These are phyloP conservation scores for Linnemannia exigua DNA, from an alignment of 192 early-diverging fungal genomes.

Conservation along the genomic window DNA sequence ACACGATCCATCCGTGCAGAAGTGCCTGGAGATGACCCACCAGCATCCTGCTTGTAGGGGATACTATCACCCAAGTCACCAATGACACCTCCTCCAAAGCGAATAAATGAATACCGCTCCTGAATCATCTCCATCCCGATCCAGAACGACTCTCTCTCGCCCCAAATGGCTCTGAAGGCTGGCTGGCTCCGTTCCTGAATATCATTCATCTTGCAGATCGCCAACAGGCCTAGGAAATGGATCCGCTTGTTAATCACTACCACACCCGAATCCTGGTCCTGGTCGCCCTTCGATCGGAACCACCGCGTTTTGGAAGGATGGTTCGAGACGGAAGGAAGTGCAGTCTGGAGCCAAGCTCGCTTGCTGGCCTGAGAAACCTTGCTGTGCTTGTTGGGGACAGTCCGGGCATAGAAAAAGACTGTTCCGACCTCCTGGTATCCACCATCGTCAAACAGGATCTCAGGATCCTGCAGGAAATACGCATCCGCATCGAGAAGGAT, in stretches of 20 bases:
- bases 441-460: conserved; percentile 61
- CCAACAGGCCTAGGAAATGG: conserved; percentile 65
- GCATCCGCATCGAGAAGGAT: conserved; percentile 80
- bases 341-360: conserved; percentile 63
- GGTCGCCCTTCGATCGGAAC: conserved; percentile 52
- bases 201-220: conserved; percentile 69
- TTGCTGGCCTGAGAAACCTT: neutral
- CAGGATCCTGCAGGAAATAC: conserved; percentile 69
- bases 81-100: conserved; percentile 60
- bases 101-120: conserved; percentile 63
- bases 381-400: conserved; percentile 37
- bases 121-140: conserved; percentile 71
- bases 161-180: conserved; percentile 57
- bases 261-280: conserved; percentile 74
- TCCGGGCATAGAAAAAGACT: conserved; percentile 73
- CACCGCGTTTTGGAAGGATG: conserved; percentile 57
- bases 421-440: conserved; percentile 60
- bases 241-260: conserved; percentile 65
- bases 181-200: conserved; percentile 53
- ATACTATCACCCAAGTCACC: conserved; percentile 60
- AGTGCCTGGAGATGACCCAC: neutral
- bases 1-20: conserved; percentile 21
- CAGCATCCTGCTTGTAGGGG: conserved; percentile 13
- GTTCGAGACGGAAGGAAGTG: conserved; percentile 58
- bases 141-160: conserved; percentile 82